These are phyloP conservation scores for Leishmania braziliensis DNA, from an alignment of 208 protist species.

Conservation along the genomic window DNA sequence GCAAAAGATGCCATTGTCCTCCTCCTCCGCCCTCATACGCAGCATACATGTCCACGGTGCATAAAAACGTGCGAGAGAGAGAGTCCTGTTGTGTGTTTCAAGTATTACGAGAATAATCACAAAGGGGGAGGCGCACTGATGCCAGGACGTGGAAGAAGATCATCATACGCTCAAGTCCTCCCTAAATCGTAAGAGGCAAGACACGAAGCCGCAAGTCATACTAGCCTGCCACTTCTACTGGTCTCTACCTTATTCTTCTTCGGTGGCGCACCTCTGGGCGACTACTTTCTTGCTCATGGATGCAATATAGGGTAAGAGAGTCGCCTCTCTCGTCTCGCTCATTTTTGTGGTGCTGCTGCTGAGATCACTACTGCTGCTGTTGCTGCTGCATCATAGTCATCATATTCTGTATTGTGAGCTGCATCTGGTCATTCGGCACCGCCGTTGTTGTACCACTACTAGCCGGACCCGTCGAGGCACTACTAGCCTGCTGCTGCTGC, in stretches of 20 bases:
- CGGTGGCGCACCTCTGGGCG: background rate
- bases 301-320: background rate
- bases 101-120: background rate
- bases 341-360: background rate
- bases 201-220: background rate
- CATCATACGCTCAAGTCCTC: background rate
- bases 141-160: background rate
- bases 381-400: slow-evolving; percentile 50
- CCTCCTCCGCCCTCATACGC: background rate
- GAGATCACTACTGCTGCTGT: slow-evolving; percentile 17
- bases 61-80: background rate
- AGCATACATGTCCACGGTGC: background rate
- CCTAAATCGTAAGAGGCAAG: background rate
- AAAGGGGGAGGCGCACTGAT: background rate
- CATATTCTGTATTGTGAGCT: slow-evolving; percentile 34
- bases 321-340: background rate
- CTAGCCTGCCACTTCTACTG: background rate
- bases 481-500: slow-evolving; percentile 22
- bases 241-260: background rate
- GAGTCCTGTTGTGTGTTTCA: background rate
- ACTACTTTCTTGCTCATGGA: background rate
- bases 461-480: background rate
- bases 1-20: background rate
- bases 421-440: slow-evolving; percentile 22
- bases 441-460: background rate